Percentiles rank a stretch among this genome's conserved stretches.
Conservation (phyloP, 164 flowering plant genomes). For the Taxillus chinensis region DNA sequence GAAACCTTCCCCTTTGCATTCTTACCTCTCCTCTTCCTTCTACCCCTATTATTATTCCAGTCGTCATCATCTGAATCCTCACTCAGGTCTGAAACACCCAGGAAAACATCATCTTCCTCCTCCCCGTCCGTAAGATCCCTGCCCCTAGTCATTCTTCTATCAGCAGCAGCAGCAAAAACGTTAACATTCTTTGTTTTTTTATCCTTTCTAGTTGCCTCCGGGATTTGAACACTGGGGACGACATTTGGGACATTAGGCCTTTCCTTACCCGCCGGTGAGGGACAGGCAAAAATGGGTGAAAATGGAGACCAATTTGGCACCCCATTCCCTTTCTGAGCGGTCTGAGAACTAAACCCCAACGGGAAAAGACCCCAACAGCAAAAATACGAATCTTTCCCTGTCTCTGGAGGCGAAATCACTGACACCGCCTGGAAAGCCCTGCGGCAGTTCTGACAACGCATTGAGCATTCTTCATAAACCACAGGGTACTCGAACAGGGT, state of each 20-base stretch:
- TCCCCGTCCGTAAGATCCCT: slow-evolving; percentile 17
- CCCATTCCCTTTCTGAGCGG: slow-evolving; percentile 7
- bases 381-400: slow-evolving; percentile 24
- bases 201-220: neutral
- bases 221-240: neutral
- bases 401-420: slow-evolving; percentile 32
- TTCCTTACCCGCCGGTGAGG: slow-evolving; percentile 1
- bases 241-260: neutral
- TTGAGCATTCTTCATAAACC: slow-evolving; percentile 37
- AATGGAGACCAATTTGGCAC: slow-evolving; percentile 30
- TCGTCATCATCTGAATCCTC: slow-evolving; percentile 24
- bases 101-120: slow-evolving; percentile 18
- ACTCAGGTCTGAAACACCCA: slow-evolving; percentile 21
- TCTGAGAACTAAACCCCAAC: slow-evolving; percentile 23
- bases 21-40: slow-evolving; percentile 18
- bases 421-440: slow-evolving; percentile 43
- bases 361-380: slow-evolving; percentile 63
- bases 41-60: slow-evolving; percentile 12
- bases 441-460: slow-evolving; percentile 46
- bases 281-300: slow-evolving; percentile 27
- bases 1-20: slow-evolving; percentile 10
- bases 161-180: neutral
- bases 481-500: slow-evolving; percentile 42
- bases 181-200: slow-evolving; percentile 1
- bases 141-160: neutral